Evolutionary conservation across 352 stramenopile species (phyloP), one percentile per base, ranked within the genome.

Genomic region (Poterioochromonas sp.): DNA sequence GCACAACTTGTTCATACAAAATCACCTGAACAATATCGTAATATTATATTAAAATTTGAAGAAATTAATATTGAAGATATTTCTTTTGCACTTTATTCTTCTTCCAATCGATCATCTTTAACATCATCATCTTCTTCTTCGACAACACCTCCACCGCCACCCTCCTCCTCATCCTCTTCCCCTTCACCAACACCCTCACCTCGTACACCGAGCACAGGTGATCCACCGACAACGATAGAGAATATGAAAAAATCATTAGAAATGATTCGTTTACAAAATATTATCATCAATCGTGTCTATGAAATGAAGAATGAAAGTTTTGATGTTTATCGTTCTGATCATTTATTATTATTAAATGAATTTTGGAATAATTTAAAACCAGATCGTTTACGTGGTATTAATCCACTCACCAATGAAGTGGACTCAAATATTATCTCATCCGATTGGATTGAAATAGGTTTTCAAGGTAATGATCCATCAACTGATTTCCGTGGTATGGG

Each of bases 401-500:
- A 32, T 40, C 11, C 11, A 20, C 3, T 34, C 3, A 34, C 18
- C 3, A 29, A 8, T 34, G 51, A 62, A n/a, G n/a, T n/a, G n/a
- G n/a, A n/a, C n/a, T 26, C 15, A 15, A 26, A 26, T 26, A 26
- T 58, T 26, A 58, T 58, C 47, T 58, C 47, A 15, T 15, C 47
- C 47, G 68, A 76, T 37, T 76, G 68, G 68, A 15, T 5, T 8
- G 18, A 62, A 63, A 26, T 76, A 32, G 68, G 68, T 40, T 76
- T 76, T 44, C 68, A 76, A 76, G 41, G 68, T 37, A 32, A 18
- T 26, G 41, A 76, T 76, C 68, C 68, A 63, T 2, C 68, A 22
- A 76, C 68, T 63, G 68, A 76, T 76, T 76, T 76, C 26, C 12
- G 68, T 39, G 26, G 3, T 40, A 76, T 62, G 40, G 68, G 68